These are phyloP conservation scores for Arthrobotrys sphaeroides DNA, from an alignment of 2,329 filamentous ascomycete genomes.

Conservation along the genomic window DNA sequence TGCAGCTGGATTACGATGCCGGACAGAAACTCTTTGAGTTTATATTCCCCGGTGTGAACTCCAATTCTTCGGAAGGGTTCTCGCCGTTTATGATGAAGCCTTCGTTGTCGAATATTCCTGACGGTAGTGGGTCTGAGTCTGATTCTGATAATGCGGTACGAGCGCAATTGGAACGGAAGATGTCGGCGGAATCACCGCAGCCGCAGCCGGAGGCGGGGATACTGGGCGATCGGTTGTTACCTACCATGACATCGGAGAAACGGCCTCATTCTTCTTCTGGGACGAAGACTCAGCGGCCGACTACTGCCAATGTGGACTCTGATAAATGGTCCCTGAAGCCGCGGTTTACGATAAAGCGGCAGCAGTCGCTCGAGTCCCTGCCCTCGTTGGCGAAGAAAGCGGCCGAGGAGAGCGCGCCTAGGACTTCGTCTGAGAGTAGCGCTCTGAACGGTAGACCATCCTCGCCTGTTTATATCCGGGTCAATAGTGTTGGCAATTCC, in stretches of 20 bases:
- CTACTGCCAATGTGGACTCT: constrained; percentile 63
- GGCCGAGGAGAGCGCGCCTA: constrained; percentile 21
- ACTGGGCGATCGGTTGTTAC: constrained; percentile 34
- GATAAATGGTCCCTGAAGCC: constrained; percentile 42
- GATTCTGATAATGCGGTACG: constrained; percentile 72
- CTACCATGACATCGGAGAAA: constrained; percentile 48
- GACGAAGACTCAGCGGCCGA: constrained; percentile 59
- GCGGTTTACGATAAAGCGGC: constrained; percentile 40
- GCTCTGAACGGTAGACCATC: constrained; percentile 6
- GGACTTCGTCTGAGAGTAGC: constrained; percentile 32
- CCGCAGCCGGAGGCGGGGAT: constrained; percentile 52
- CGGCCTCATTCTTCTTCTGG: constrained; percentile 46
- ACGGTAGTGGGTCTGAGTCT: constrained; percentile 63
- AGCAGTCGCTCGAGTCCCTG: constrained; percentile 69
- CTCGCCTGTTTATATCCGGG: constrained; percentile 32
- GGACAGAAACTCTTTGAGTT: constrained; percentile 96
- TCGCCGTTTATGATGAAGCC: constrained; percentile 66
- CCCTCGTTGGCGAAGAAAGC: constrained; percentile 57
- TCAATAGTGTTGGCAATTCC: constrained; percentile 41
- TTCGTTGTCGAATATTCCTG: constrained; percentile 65
- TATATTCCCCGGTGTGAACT: constrained; percentile 86
- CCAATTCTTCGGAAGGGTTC: constrained; percentile 65
- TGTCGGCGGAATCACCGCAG: constrained; percentile 69
- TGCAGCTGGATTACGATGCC: constrained; percentile 91
- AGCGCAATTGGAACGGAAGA: constrained; percentile 76